A percentile compares a stretch with the other conserved stretches of the same genome.
Evolutionary conservation across 2,329 filamentous ascomycete species (phyloP).

Genomic region (Pseudogymnoascus sp.): DNA sequence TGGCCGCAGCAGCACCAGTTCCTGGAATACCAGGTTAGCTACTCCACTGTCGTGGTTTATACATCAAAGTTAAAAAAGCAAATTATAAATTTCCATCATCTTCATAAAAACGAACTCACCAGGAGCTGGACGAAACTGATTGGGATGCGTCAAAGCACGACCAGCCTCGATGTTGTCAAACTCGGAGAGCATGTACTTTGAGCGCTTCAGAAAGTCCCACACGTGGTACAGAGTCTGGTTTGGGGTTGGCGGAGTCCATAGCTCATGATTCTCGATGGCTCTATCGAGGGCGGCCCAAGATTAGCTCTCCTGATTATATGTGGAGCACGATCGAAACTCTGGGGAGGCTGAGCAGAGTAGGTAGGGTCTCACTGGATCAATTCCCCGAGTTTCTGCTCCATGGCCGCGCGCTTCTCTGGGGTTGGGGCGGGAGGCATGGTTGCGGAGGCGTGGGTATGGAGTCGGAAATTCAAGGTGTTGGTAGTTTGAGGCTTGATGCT

Average conservation of each 20-base stretch:
- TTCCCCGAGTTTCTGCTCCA: neutral
- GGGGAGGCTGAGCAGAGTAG: neutral
- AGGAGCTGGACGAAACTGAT: conserved; percentile 26
- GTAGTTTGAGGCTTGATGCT: conserved; percentile 1
- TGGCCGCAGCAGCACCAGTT: conserved; percentile 15
- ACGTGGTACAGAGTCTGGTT: conserved; percentile 30
- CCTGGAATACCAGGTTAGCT: conserved; percentile 6
- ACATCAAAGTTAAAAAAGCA: neutral
- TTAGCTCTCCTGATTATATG: conserved; percentile 1
- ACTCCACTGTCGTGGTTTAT: neutral
- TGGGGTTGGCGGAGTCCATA: conserved; percentile 18
- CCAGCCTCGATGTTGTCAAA: conserved; percentile 32
- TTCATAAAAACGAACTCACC: conserved; percentile 11
- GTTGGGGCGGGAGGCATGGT: neutral
- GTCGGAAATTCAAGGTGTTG: neutral
- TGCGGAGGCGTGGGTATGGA: neutral
- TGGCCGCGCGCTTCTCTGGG: neutral
- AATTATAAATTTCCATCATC: neutral
- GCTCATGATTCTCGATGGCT: conserved; percentile 17
- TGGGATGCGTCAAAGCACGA: conserved; percentile 26
- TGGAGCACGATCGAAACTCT: neutral
- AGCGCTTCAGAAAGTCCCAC: conserved; percentile 35
- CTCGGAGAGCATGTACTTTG: conserved; percentile 35
- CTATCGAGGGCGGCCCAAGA: conserved; percentile 10
- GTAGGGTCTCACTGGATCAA: neutral